Evolutionary conservation across 768 basidiomycete genomes (phyloP), one percentile per base, ranked within the genome.

Genomic region (Termitomyces sp.): DNA sequence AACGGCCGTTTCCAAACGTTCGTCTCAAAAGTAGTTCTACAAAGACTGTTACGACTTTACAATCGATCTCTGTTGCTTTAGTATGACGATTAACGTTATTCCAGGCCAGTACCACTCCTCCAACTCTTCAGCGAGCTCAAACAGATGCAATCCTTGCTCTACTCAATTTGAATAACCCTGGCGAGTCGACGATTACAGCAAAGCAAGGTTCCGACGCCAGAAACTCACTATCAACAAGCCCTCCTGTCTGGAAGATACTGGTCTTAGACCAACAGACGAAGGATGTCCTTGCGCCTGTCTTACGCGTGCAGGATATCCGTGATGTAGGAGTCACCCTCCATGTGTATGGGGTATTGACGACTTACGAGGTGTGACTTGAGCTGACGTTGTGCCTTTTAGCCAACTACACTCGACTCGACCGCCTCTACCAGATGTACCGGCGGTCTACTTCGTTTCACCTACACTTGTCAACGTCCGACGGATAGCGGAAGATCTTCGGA

Each of bases 251-350:
- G 96, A 99, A 99, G 73, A 87, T 98, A 14, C 77, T 99, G 10
- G 88, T 99, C 1, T 78, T 99, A 56, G 97, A 99, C 72, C 93
- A 97, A 68, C 83, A 89, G 66, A 96, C 94, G 26, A 97, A 98
- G 72, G 97, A 98, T 71, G 88, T 98, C 23, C 80, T 99, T 40
- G 97, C 97, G 16, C 98, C 96, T 1, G 90, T 94, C 20, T 75
- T 99, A 63, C 86, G 95, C 56, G 97, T 99, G 7, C 95, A 98
- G 72, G 97, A 98, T 75, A 79, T 99, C 62, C 83, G 97, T 57
- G 96, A 98, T 68, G 91, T 93, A 51, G 97, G 97, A 35, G 95
- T 99, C 44, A 99, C 97, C 9, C 80, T 99, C 59, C 97, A 99
- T 76, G 94, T 98, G 95, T 98, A 78, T 66, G 93, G 93, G 18